These are phyloP conservation scores for Russula sp. DNA, from an alignment of 768 basidiomycete genomes.

Conservation along the genomic window DNA sequence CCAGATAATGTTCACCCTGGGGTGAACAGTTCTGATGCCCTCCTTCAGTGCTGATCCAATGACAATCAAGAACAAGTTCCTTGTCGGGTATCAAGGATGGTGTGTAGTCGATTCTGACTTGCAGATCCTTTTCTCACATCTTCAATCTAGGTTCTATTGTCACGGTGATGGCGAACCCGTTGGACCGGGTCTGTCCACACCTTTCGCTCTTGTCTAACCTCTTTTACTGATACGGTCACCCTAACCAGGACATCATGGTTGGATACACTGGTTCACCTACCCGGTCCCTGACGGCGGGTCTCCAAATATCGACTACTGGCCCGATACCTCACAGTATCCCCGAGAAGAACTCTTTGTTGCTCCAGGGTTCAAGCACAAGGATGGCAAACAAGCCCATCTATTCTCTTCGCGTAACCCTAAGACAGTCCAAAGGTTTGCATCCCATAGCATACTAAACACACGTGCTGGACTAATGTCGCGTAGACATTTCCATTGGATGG, in stretches of 20 bases:
- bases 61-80: conserved; percentile 77
- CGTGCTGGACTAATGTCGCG: conserved; percentile 18
- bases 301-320: conserved; percentile 75
- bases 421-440: conserved; percentile 53
- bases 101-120: conserved; percentile 26
- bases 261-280: conserved; percentile 79
- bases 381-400: conserved; percentile 57
- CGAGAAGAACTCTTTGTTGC: conserved; percentile 64
- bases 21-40: neutral
- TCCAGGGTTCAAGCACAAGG: conserved; percentile 53
- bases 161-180: conserved; percentile 63
- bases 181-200: conserved; percentile 42
- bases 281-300: conserved; percentile 64
- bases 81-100: conserved; percentile 89
- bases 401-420: conserved; percentile 75
- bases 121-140: neutral
- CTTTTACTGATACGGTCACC: neutral
- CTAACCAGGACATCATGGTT: conserved; percentile 63
- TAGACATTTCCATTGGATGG: conserved; percentile 81
- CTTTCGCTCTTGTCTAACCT: neutral
- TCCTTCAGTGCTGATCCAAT: conserved; percentile 56
- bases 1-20: too few species aligned
- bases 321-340: conserved; percentile 65
- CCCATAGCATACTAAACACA: neutral
- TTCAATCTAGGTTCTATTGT: conserved; percentile 62